Conservation (phyloP, 257 asterid genomes). For the Parsonsia alboflavescens region DNA sequence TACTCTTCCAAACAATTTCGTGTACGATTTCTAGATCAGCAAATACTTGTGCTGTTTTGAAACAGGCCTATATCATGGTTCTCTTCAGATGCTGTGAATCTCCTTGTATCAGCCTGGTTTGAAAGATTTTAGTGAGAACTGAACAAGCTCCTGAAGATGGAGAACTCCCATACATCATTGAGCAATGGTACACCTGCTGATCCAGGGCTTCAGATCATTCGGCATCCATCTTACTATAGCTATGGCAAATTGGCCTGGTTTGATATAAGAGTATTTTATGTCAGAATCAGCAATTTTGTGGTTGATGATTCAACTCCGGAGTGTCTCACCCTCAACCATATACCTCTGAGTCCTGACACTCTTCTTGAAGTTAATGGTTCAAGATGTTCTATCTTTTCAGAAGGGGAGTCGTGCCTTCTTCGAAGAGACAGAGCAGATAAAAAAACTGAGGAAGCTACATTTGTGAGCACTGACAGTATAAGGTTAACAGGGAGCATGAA, state of each 20-base stretch:
- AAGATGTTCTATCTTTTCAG: conserved; percentile 50
- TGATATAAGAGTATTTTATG: conserved; percentile 57
- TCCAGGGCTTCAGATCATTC: conserved; percentile 46
- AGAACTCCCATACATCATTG: conserved; percentile 32
- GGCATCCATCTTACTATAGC: conserved; percentile 48
- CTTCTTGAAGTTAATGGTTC: conserved; percentile 75
- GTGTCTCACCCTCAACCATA: conserved; percentile 57
- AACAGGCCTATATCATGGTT: conserved; percentile 18
- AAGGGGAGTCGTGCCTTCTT: conserved; percentile 65
- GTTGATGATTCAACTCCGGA: conserved; percentile 73
- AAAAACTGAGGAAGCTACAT: conserved; percentile 86
- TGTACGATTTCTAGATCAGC: neutral
- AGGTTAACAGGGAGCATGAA: conserved; percentile 64
- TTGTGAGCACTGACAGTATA: conserved; percentile 72
- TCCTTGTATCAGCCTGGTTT: conserved; percentile 8
- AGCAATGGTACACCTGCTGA: conserved; percentile 51
- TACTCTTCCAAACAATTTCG: neutral
- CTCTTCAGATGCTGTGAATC: conserved; percentile 28
- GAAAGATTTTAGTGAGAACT: conserved; percentile 25
- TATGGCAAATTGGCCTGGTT: conserved; percentile 50
- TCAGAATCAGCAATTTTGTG: conserved; percentile 60
- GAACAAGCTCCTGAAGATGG: conserved; percentile 41
- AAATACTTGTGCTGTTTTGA: conserved; percentile 4
- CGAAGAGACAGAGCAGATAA: conserved; percentile 70
- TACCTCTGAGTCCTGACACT: conserved; percentile 58